Base-by-base conservation (phyloP, 345 rosid genomes). In the Acer negundo region DNA sequence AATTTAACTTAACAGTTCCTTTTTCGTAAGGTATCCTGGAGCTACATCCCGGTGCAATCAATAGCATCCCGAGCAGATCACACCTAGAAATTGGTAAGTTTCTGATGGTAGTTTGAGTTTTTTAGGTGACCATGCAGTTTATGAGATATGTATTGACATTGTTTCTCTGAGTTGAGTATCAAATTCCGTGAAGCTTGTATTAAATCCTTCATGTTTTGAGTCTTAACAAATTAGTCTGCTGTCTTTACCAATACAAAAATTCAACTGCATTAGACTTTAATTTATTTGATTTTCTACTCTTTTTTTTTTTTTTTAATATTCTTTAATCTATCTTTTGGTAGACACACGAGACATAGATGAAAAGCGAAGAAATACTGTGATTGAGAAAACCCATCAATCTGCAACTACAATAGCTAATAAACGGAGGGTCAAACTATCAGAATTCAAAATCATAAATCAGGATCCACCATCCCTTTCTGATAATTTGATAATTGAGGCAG, bases 51-150 rank as follows among this genome's bases (percentile, higher is more conserved):
- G 93, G 97, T 70, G 98, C 98, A 81, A 91, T 96, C 84, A 96
- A 96, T 86, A 96, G 98, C 82, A 96, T 96, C 70, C 99, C 99
- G 16, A 94, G 99, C 85, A 96, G 90, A 84, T 82, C 98, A 62
- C 97, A 89, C 84, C 84, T 96, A 28, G 97, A 92, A 90, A 94
- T 96, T 47, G 98, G 99, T 96, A 87, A 19, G 56, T 12, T 26
- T 42, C 44, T 13, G 13, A 31, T 75, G 24, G 26, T 51, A 1
- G 44, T 75, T 26, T 7, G 40, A 9, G 19, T 64, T 38, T 62
- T 72, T 12, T 22, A 1, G 58, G 67, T 23, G 10, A 68, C n/a
- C n/a, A 8, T n/a, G 7, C 70, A 55, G 20, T 13, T 10, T 12
- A 31, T 2, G 46, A 28, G 9, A 26, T 0, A n/a, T 49, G 8